These are phyloP conservation scores for Aspergillus panamensis DNA, from an alignment of 495 filamentous ascomycete species.

Conservation along the genomic window DNA sequence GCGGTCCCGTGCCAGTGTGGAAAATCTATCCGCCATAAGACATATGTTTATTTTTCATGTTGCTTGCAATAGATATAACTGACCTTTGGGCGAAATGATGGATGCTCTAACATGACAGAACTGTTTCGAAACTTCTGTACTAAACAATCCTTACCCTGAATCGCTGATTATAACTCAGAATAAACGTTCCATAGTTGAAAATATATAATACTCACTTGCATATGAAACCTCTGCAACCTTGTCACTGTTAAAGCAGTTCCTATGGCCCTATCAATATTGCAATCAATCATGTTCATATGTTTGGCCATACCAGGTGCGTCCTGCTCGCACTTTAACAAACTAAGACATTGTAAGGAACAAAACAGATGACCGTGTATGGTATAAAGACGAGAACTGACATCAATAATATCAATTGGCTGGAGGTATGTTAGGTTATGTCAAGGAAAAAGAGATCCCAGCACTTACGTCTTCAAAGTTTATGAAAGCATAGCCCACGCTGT, in stretches of 20 bases:
- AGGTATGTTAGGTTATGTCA: conserved; percentile 19
- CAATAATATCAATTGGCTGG: conserved; percentile 69
- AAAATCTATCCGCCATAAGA: conserved; percentile 38
- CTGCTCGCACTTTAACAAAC: conserved; percentile 71
- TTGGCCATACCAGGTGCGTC: conserved; percentile 60
- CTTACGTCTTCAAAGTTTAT: conserved; percentile 87
- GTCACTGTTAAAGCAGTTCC: conserved; percentile 77
- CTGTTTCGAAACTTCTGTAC: conserved; percentile 96
- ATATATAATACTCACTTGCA: conserved; percentile 62
- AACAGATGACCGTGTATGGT: not conserved
- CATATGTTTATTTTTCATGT: not conserved
- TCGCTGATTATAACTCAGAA: conserved; percentile 51
- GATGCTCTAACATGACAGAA: conserved; percentile 83
- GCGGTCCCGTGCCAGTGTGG: conserved; percentile 41
- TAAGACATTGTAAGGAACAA: conserved; percentile 38
- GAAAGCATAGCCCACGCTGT: conserved; percentile 94
- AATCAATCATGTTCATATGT: not conserved
- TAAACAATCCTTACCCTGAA: conserved; percentile 86
- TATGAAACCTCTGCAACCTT: conserved; percentile 91
- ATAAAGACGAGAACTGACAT: conserved; percentile 46
- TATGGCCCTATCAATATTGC: conserved; percentile 24
- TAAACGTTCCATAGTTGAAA: conserved; percentile 15
- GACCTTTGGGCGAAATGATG: conserved; percentile 82
- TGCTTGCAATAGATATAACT: conserved; percentile 5
- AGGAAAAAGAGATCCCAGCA: conserved; percentile 10